Conservation (phyloP, 306 rosid species). For the Castanopsis chinensis region DNA sequence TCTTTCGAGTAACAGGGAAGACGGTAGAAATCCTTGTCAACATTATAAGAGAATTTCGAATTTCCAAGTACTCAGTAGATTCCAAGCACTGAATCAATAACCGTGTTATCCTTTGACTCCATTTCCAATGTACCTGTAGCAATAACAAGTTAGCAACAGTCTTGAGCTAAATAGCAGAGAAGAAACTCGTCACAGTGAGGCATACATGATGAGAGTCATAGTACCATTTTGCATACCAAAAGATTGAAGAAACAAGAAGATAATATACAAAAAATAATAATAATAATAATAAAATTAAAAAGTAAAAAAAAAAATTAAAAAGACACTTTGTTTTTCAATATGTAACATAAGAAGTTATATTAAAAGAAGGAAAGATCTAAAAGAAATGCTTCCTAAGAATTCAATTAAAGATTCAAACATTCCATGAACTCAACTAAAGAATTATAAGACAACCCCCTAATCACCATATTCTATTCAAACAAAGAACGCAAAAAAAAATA, state of each 20-base stretch:
- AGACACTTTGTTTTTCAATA: not conserved
- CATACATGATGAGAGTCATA: not conserved
- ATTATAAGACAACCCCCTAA: too few relatives aligned
- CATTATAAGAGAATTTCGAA: conserved; percentile 91
- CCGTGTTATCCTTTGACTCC: conserved; percentile 97
- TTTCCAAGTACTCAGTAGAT: conserved; percentile 96
- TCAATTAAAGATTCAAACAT: too few relatives aligned
- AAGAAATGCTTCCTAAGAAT: too few relatives aligned
- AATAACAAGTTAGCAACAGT: conserved; percentile 7
- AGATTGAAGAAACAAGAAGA: not conserved
- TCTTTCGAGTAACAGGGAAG: conserved; percentile 95
- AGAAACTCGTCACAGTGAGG: not conserved
- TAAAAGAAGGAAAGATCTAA: too few relatives aligned
- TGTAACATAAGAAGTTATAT: too few relatives aligned
- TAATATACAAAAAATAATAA: not conserved
- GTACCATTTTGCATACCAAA: not conserved
- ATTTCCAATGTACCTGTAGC: conserved; percentile 94
- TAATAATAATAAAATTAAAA: too few relatives aligned
- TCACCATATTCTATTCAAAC: too few relatives aligned
- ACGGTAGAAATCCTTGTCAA: conserved; percentile 87
- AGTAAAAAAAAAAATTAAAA: too few relatives aligned
- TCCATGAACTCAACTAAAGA: too few relatives aligned
- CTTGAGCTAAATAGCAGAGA: not conserved
- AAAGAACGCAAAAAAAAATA: too few relatives aligned
- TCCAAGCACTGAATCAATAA: conserved; percentile 90